phyloP scores from a whole-genome alignment of 768 basidiomycete species.

The Stropharia rugosoannulata region DNA sequence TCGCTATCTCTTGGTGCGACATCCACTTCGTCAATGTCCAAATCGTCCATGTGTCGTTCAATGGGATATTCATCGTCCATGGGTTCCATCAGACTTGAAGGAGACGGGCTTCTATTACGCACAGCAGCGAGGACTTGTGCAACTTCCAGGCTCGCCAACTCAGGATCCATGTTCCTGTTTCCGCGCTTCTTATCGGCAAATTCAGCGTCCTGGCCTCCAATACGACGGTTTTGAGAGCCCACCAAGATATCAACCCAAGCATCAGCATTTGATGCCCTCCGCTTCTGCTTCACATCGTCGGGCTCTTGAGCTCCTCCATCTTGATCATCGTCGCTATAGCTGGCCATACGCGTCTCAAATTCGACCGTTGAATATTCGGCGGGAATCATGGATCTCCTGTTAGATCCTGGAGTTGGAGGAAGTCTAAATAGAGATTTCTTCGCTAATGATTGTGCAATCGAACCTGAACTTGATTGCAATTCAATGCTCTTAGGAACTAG shows the following conservation, averaged over 20 bases:
- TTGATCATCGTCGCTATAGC: slow-evolving; percentile 51
- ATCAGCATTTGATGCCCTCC: slow-evolving; percentile 58
- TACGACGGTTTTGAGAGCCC: slow-evolving; percentile 48
- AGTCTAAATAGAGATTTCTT: slow-evolving; percentile 62
- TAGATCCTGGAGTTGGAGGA: slow-evolving; percentile 51
- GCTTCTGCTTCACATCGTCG: slow-evolving; percentile 44
- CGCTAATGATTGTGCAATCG: slow-evolving; percentile 26
- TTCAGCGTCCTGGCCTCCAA: slow-evolving; percentile 55
- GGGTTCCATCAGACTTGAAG: slow-evolving; percentile 32
- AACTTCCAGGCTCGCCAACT: slow-evolving; percentile 70
- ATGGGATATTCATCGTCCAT: slow-evolving; percentile 35
- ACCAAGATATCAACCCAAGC: slow-evolving; percentile 91
- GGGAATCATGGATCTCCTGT: slow-evolving; percentile 52
- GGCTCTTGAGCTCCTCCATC: slow-evolving; percentile 32
- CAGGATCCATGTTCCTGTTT: slow-evolving; percentile 50
- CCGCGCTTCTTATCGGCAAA: slow-evolving; percentile 31
- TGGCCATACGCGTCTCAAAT: slow-evolving; percentile 79
- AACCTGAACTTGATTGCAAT: slow-evolving; percentile 32
- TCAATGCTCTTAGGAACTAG: slow-evolving; percentile 33
- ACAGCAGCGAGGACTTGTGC: slow-evolving; percentile 68
- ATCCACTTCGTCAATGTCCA: slow-evolving; percentile 51
- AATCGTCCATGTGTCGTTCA: slow-evolving; percentile 38
- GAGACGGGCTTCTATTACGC: slow-evolving; percentile 35
- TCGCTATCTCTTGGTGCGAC: slow-evolving; percentile 39
- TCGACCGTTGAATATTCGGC: slow-evolving; percentile 82